Conservation (phyloP, 768 basidiomycete genomes). For the Rhodosporidiobolus odoratus region DNA sequence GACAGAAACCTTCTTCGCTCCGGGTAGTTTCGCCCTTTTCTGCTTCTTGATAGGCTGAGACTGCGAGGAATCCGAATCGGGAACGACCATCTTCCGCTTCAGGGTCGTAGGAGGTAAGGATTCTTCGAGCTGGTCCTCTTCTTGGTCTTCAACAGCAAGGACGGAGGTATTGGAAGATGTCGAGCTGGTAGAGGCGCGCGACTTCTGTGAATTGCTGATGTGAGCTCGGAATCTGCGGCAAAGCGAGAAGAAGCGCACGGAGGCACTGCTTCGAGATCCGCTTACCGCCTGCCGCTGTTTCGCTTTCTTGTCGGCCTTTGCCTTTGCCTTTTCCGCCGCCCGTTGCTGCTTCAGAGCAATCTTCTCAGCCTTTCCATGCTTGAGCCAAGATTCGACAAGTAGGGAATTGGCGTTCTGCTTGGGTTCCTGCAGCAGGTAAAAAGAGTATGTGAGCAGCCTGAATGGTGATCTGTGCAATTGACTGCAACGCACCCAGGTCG, state of each 20-base stretch:
- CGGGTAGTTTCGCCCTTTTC: not conserved
- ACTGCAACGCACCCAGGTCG: slow-evolving; percentile 17
- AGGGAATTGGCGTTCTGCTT: slow-evolving; percentile 19
- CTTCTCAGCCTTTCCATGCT: not conserved
- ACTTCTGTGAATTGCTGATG: too few relatives aligned
- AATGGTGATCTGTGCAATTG: not conserved
- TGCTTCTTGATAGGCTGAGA: not conserved
- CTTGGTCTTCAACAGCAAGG: not conserved
- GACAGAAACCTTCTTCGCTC: slow-evolving; percentile 13
- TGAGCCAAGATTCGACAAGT: slow-evolving; percentile 8
- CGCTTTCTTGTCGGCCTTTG: not conserved
- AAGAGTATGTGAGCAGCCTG: rapidly evolving
- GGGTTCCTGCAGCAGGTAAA: slow-evolving; percentile 16
- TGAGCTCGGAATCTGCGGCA: too few relatives aligned
- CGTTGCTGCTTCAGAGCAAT: not conserved
- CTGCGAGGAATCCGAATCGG: slow-evolving; percentile 14
- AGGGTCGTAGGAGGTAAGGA: not conserved
- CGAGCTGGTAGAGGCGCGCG: not conserved
- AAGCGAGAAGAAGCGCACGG: not conserved
- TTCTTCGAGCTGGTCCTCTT: not conserved
- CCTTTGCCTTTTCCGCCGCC: not conserved
- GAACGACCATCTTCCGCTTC: slow-evolving; percentile 13
- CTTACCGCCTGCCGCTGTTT: not conserved
- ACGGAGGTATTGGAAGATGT: not conserved
- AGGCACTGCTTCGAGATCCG: not conserved